Conservation (phyloP, 495 filamentous ascomycete genomes). For the Hypoxylon intermedium region DNA sequence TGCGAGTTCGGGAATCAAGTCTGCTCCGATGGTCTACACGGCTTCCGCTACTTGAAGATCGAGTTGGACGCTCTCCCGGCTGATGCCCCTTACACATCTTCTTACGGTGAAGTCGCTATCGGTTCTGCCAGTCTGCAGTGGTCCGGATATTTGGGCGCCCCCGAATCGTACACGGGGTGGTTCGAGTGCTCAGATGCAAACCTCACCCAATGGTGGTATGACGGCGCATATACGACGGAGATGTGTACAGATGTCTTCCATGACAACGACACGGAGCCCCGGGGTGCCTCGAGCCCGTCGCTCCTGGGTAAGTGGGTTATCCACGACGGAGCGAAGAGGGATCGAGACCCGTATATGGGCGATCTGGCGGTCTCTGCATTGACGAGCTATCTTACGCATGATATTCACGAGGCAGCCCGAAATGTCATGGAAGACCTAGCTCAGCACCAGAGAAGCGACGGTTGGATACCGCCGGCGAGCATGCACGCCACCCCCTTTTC, state of each 20-base stretch:
- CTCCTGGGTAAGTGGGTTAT: conserved; percentile 52
- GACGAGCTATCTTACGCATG: conserved; percentile 54
- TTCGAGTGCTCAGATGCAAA: conserved; percentile 56
- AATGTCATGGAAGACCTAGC: conserved; percentile 56
- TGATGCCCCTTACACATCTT: conserved; percentile 51
- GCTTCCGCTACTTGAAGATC: conserved; percentile 57
- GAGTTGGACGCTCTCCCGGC: conserved; percentile 48
- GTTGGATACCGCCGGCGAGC: conserved; percentile 60
- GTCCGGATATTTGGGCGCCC: conserved; percentile 51
- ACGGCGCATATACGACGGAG: conserved; percentile 56
- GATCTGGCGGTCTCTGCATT: conserved; percentile 54
- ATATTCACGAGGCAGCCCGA: conserved; percentile 44
- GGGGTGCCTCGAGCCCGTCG: conserved; percentile 45
- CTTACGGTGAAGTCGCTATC: conserved; percentile 48
- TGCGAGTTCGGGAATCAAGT: conserved; percentile 48
- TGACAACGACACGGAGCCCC: conserved; percentile 56
- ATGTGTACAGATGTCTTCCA: conserved; percentile 51
- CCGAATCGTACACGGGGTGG: conserved; percentile 55
- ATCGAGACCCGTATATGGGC: conserved; percentile 58
- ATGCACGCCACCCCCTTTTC: conserved; percentile 45
- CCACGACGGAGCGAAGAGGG: conserved; percentile 57
- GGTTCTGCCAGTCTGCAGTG: conserved; percentile 47
- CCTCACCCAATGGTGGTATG: conserved; percentile 58
- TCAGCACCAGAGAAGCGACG: conserved; percentile 54
- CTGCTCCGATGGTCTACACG: conserved; percentile 57